A percentile compares a stretch with the other conserved stretches of the same genome.
These are phyloP conservation scores for Cymbopogon flexuosus DNA, from an alignment of 202 grass and related monocot species.

Conservation along the genomic window DNA sequence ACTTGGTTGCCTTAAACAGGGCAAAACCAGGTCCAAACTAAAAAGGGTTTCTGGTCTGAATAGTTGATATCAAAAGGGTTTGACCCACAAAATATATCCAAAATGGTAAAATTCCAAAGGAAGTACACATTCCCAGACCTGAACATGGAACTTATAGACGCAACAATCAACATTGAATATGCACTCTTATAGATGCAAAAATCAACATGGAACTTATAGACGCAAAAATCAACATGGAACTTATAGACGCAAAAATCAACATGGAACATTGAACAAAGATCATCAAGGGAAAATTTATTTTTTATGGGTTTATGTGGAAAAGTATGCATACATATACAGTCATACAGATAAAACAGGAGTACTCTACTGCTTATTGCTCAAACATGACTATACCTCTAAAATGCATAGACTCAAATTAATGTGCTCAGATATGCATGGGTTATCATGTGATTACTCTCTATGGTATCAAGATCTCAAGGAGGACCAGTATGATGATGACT, in stretches of 20 bases:
- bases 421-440: background rate
- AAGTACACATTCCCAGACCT: background rate
- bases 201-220: no score
- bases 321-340: background rate
- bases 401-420: background rate
- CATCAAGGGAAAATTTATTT: background rate
- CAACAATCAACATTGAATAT: no score
- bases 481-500: background rate
- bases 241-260: background rate
- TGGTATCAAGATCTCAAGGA: background rate
- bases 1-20: background rate
- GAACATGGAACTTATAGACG: background rate
- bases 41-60: background rate
- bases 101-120: background rate
- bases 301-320: background rate
- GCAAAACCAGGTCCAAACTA: background rate
- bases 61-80: background rate
- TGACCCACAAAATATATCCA: background rate
- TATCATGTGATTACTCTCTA: slow-evolving; percentile 1
- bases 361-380: background rate
- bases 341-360: background rate
- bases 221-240: background rate
- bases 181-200: no score
- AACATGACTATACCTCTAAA: background rate
- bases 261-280: background rate